Evolutionary conservation across 2,329 filamentous ascomycete species (phyloP).

Genomic region (Talaromyces marneffei): DNA sequence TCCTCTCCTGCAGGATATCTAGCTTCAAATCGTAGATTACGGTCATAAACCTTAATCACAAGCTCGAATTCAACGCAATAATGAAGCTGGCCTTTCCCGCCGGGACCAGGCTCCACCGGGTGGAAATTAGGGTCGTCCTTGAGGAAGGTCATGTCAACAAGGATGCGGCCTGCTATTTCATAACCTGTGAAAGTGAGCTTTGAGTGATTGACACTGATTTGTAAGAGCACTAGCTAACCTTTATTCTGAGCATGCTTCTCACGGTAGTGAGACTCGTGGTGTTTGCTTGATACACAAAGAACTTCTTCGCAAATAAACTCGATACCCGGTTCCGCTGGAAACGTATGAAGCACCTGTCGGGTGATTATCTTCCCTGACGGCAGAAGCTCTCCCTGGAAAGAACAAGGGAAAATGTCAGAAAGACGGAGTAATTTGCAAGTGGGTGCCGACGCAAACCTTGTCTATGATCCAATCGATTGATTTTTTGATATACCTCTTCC

Average conservation of each 20-base stretch:
- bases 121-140: conserved; percentile 18
- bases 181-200: conserved; percentile 12
- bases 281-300: too few species aligned
- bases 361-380: conserved; percentile 1
- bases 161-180: conserved; percentile 21
- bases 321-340: too few species aligned
- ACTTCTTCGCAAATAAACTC: too few species aligned
- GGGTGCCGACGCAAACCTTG: conserved; percentile 12
- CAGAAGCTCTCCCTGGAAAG: neutral
- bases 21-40: conserved; percentile 23
- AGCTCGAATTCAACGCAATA: conserved; percentile 22
- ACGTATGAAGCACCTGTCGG: too few species aligned
- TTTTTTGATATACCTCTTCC: conserved; percentile 18
- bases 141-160: conserved; percentile 25
- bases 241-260: conserved; percentile 16
- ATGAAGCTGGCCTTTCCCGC: conserved; percentile 12
- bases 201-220: neutral
- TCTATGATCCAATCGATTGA: conserved; percentile 23
- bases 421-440: neutral
- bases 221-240: conserved; percentile 6
- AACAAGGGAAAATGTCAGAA: neutral
- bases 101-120: conserved; percentile 11
- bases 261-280: too few species aligned
- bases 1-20: conserved; percentile 9
- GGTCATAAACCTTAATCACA: conserved; percentile 22